Percentiles rank a stretch among this genome's conserved stretches.
These are phyloP conservation scores for Agaricus subrufescens DNA, from an alignment of 768 basidiomycete species.

Conservation along the genomic window DNA sequence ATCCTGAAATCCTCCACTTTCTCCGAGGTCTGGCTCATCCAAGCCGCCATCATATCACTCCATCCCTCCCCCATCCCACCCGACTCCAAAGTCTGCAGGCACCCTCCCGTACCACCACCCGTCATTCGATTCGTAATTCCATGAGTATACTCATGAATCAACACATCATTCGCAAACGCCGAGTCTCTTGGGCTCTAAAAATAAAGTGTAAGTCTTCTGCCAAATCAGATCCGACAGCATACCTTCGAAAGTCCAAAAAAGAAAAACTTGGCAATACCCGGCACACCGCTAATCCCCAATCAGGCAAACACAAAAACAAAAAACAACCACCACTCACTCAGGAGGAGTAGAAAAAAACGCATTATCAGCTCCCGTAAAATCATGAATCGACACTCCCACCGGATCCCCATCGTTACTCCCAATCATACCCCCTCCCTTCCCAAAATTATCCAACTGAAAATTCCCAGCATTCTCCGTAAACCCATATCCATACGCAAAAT, in stretches of 20 bases:
- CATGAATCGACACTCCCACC: conserved; percentile 47
- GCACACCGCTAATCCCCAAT: background rate
- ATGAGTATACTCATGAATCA: conserved; percentile 46
- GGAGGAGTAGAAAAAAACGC: conserved; percentile 37
- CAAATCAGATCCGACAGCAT: conserved; percentile 15
- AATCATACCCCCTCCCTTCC: conserved; percentile 32
- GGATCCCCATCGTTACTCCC: conserved; percentile 37
- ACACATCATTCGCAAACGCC: conserved; percentile 51
- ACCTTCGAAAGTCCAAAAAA: background rate
- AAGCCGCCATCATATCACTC: conserved; percentile 51
- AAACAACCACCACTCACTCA: conserved; percentile 24
- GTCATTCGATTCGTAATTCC: conserved; percentile 45
- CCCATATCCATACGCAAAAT: conserved; percentile 33
- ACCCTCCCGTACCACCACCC: conserved; percentile 53
- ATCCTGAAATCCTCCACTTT: background rate
- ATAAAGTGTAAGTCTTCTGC: background rate
- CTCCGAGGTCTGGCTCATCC: conserved; percentile 24
- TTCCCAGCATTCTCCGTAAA: conserved; percentile 42
- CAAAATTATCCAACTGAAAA: background rate
- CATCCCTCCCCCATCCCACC: conserved; percentile 71
- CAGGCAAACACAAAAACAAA: conserved; percentile 16
- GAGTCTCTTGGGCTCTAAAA: conserved; percentile 47
- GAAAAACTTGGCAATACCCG: background rate
- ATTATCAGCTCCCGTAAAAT: conserved; percentile 36
- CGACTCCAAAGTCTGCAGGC: conserved; percentile 58